Evolutionary conservation across 2,329 filamentous ascomycete genomes (phyloP), one percentile per base, ranked within the genome.

Genomic region (Aspergillus fijiensis): DNA sequence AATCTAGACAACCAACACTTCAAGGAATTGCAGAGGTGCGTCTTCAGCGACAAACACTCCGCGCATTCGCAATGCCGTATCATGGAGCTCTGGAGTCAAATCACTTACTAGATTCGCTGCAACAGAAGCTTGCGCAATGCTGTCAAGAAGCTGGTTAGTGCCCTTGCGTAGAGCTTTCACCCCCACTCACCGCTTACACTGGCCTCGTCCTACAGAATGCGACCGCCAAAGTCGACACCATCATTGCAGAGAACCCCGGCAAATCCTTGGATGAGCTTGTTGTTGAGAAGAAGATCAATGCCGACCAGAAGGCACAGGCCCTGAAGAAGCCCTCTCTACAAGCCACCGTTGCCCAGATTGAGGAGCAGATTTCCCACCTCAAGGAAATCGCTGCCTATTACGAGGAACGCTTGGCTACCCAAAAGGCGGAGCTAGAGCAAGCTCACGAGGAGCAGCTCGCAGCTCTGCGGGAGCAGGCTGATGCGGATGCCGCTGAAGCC

Each of bases 21-120:
- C 73, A 92, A 88, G 74, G 94, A 98, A 75, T 83, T 98, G 53
- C 87, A 94, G 73, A 97, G 96, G 93, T 96, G 81, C 74, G 87
- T 74, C 6, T n/a, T 10, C 35, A 49, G 9, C 14, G n/a, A 29
- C 19, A 50, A 51, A 25, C 29, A 49, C 10, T 21, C n/a, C 23
- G 39, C 31, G 47, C 48, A 21, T 25, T 39, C 51, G 31, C 52
- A 47, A 27, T 16, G 39, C 31, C 14, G 56, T 39, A 31, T 62
- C 31, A 35, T 48, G 33, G 1, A 49, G 29, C 31, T 57, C 39
- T 35, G 33, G 33, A n/a, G 12, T 33, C 58, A 27, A 51, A 57
- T 57, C 60, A 62, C 47, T 42, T 55, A 55, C 63, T 71, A 64
- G 68, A 56, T 55, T 49, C 19, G 58, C 58, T n/a, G 23, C 61